These are phyloP conservation scores for Sequoia sempervirens DNA, from an alignment of 75 land plant species.

Conservation along the genomic window DNA sequence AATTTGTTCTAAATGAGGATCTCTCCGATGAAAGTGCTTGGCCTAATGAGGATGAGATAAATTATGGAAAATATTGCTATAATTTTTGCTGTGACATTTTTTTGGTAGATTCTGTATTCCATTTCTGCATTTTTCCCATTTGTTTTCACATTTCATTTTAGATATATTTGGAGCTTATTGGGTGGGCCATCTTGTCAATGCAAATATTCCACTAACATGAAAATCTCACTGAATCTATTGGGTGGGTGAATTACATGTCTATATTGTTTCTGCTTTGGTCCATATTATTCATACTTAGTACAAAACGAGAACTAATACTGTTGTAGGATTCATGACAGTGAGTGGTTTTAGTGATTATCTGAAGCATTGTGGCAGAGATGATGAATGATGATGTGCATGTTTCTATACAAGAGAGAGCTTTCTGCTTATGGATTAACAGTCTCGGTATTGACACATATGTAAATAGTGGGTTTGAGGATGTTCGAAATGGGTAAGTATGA, in stretches of 20 bases:
- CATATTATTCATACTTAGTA: not conserved
- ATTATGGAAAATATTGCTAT: too few species aligned
- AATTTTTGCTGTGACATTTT: too few species aligned
- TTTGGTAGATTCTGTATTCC: too few species aligned
- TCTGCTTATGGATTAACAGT: too few species aligned
- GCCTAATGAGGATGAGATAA: too few species aligned
- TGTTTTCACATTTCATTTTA: not conserved
- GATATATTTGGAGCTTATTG: not conserved
- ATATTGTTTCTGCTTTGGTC: not conserved
- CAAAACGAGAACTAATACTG: not conserved
- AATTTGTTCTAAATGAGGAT: too few species aligned
- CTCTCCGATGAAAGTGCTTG: too few species aligned
- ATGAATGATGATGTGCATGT: too few species aligned
- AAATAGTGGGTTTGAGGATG: too few species aligned
- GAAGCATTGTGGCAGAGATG: not conserved
- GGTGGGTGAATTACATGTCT: not conserved
- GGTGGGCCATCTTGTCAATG: not conserved
- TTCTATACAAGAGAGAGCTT: too few species aligned
- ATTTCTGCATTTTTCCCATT: not conserved
- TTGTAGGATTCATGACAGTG: not conserved
- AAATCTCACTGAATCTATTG: not conserved
- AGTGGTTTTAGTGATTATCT: not conserved
- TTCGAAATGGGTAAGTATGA: too few species aligned
- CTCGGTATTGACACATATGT: too few species aligned
- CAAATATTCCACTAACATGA: constrained; percentile 3